These are phyloP conservation scores for Lachnellula occidentalis DNA, from an alignment of 2,329 filamentous ascomycete genomes.

Conservation along the genomic window DNA sequence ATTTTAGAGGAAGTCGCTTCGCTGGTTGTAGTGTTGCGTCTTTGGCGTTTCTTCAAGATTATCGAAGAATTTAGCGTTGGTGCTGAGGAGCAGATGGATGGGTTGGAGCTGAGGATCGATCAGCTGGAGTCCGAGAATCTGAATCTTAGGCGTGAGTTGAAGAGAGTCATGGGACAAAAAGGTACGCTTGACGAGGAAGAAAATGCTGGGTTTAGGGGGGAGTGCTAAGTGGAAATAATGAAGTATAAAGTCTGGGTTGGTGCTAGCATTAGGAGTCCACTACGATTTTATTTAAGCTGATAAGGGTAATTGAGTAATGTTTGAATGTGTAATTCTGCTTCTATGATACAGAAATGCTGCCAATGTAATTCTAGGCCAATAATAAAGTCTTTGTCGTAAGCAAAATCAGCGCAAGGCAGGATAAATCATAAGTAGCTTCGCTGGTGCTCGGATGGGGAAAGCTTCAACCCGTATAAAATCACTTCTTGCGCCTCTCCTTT, in stretches of 20 bases:
- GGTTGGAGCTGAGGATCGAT: conserved; percentile 46
- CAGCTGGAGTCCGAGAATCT: conserved; percentile 44
- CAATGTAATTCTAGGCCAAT: conserved; percentile 19
- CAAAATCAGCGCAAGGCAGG: conserved; percentile 10
- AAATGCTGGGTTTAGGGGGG: not conserved
- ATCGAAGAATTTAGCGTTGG: conserved; percentile 62
- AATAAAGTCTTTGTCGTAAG: conserved; percentile 20
- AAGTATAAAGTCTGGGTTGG: not conserved
- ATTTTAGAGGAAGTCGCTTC: conserved; percentile 58
- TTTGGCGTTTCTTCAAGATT: conserved; percentile 67
- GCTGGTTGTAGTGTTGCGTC: conserved; percentile 59
- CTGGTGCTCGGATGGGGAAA: not conserved
- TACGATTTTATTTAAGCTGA: not conserved
- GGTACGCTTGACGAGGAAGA: conserved; percentile 17
- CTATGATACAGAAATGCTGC: conserved; percentile 25
- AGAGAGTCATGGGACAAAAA: conserved; percentile 14
- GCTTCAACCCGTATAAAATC: not conserved
- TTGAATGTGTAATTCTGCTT: conserved; percentile 11
- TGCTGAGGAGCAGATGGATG: conserved; percentile 56
- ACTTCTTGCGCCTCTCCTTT: conserved; percentile 16
- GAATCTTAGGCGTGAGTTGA: conserved; percentile 43
- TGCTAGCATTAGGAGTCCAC: not conserved
- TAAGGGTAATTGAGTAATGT: not conserved
- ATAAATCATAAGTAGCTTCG: not conserved
- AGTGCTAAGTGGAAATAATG: not conserved